Percentiles rank a stretch among this genome's conserved stretches.
Evolutionary conservation across 176 grass and related monocot genomes (phyloP).

Genomic region (Zoysia pacifica): DNA sequence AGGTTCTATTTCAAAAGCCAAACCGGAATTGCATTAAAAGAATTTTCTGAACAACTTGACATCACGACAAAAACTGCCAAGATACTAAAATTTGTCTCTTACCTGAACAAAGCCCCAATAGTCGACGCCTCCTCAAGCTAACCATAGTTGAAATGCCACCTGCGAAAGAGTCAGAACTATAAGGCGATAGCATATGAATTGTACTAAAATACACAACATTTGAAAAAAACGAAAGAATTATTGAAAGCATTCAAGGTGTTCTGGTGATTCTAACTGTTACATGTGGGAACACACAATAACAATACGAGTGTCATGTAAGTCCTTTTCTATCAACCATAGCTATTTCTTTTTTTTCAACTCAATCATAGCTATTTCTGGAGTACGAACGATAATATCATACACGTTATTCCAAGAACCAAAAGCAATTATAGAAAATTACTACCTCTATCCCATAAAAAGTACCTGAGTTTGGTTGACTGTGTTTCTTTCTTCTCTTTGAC

Average conservation of each 20-base stretch:
- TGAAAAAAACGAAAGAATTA: neutral
- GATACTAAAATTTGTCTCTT: slow-evolving; percentile 37
- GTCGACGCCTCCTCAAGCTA: slow-evolving; percentile 81
- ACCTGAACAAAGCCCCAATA: slow-evolving; percentile 72
- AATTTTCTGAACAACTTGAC: slow-evolving; percentile 18
- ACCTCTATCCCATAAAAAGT: too few species aligned
- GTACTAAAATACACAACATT: neutral
- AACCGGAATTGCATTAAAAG: neutral
- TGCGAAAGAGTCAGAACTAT: slow-evolving; percentile 33
- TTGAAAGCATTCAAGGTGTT: slow-evolving; percentile 26
- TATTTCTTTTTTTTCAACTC: neutral
- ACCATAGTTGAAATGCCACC: slow-evolving; percentile 73
- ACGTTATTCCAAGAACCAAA: slow-evolving; percentile 13
- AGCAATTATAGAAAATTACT: neutral
- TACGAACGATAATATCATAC: neutral
- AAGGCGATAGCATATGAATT: slow-evolving; percentile 27
- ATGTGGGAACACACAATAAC: slow-evolving; percentile 1
- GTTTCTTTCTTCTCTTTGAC: too few species aligned
- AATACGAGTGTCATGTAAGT: neutral
- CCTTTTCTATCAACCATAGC: neutral
- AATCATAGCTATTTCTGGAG: neutral
- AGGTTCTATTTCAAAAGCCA: slow-evolving; percentile 12
- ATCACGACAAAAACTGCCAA: neutral
- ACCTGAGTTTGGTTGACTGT: too few species aligned
- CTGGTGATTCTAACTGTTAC: slow-evolving; percentile 5